phyloP scores from a whole-genome alignment of 2,329 filamentous ascomycete genomes.

The Alternaria consortialis region DNA sequence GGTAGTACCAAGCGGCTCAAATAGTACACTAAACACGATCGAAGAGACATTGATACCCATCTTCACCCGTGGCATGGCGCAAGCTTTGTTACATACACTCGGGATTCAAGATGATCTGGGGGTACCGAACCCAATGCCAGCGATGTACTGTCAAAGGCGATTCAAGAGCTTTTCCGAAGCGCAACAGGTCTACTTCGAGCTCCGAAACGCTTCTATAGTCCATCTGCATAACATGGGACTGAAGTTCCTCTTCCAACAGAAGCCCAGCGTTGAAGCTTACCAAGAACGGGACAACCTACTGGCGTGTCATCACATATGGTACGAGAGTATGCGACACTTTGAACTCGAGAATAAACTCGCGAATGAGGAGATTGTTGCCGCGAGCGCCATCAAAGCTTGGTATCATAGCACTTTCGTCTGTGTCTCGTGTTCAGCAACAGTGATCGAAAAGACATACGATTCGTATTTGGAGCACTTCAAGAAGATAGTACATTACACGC shows the following conservation, averaged over 20 bases:
- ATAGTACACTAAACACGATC: conserved; percentile 10
- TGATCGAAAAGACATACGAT: conserved; percentile 24
- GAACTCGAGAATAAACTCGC: conserved; percentile 11
- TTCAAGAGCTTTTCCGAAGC: conserved; percentile 27
- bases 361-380: conserved; percentile 20
- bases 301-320: conserved; percentile 30
- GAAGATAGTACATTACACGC: conserved; percentile 26
- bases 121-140: conserved; percentile 4
- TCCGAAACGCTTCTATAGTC: conserved; percentile 31
- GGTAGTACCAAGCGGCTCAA: neutral
- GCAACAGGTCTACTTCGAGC: conserved; percentile 27
- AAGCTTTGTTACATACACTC: conserved; percentile 30
- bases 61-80: conserved; percentile 30
- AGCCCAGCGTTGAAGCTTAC: conserved; percentile 7
- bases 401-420: conserved; percentile 21
- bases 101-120: conserved; percentile 19
- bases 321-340: conserved; percentile 7
- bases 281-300: conserved; percentile 19
- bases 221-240: conserved; percentile 17
- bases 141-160: neutral
- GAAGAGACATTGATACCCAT: conserved; percentile 31
- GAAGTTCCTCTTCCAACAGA: neutral
- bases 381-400: conserved; percentile 26
- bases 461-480: conserved; percentile 27
- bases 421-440: conserved; percentile 20